Evolutionary conservation across 2,329 filamentous ascomycete species (phyloP).

Genomic region (Aspergillus uvarum): DNA sequence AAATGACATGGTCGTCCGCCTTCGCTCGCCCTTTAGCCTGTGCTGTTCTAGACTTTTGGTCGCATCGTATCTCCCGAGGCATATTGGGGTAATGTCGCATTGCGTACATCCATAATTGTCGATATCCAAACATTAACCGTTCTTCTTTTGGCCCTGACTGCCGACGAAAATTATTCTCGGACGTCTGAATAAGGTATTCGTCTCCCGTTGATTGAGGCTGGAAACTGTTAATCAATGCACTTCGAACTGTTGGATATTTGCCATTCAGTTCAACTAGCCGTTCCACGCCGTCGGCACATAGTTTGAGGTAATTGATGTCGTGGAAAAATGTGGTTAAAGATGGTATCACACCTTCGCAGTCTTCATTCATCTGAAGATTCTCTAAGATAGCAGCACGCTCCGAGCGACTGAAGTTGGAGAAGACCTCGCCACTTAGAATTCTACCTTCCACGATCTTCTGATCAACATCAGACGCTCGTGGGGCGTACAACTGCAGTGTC

Average conservation of each 20-base stretch:
- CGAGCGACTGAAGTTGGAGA: slow-evolving; percentile 30
- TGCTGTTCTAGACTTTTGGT: slow-evolving; percentile 35
- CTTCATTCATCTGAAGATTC: slow-evolving; percentile 17
- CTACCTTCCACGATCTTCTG: no score
- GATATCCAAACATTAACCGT: slow-evolving; percentile 21
- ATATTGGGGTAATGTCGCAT: slow-evolving; percentile 33
- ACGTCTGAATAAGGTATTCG: slow-evolving; percentile 26
- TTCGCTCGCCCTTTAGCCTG: not conserved
- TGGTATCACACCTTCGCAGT: slow-evolving; percentile 30
- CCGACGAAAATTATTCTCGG: slow-evolving; percentile 23
- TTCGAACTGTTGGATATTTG: no score
- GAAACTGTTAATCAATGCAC: no score
- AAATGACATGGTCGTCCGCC: slow-evolving; percentile 19
- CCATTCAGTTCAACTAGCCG: slow-evolving; percentile 15
- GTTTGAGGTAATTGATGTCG: slow-evolving; percentile 37
- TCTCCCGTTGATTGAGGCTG: no score
- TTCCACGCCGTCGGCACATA: slow-evolving; percentile 29
- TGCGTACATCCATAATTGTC: slow-evolving; percentile 32
- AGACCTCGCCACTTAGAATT: slow-evolving; percentile 26
- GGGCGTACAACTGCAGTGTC: no score
- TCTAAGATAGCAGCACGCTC: slow-evolving; percentile 34
- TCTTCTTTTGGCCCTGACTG: slow-evolving; percentile 11
- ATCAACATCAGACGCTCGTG: slow-evolving; percentile 22
- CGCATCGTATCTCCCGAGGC: slow-evolving; percentile 2
- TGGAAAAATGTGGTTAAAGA: slow-evolving; percentile 41